A percentile compares a stretch with the other conserved stretches of the same genome.
phyloP scores from a whole-genome alignment of 805 yeast genomes.

The Pichia eremophila region DNA sequence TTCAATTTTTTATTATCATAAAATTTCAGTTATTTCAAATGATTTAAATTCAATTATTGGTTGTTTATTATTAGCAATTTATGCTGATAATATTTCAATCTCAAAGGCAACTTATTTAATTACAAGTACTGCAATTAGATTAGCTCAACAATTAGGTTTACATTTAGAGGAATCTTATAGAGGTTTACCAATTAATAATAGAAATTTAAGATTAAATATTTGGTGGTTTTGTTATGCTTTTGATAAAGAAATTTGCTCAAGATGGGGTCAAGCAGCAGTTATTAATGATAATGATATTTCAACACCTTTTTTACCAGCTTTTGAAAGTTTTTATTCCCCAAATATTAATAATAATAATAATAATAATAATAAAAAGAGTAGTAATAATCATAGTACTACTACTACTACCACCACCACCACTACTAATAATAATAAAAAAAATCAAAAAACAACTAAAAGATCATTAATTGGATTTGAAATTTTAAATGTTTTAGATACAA shows the following conservation, averaged over 20 bases:
- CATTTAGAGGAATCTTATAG: slow-evolving; percentile 38
- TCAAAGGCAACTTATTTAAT: slow-evolving; percentile 35
- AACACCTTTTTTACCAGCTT: slow-evolving; percentile 20
- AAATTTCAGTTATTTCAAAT: slow-evolving; percentile 39
- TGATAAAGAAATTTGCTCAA: slow-evolving; percentile 37
- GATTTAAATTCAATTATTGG: slow-evolving; percentile 45
- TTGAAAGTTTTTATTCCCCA: slow-evolving; percentile 17
- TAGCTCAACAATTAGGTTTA: slow-evolving; percentile 50
- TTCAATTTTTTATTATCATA: slow-evolving; percentile 44
- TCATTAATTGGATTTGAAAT: slow-evolving; percentile 2
- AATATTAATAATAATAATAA: background rate
- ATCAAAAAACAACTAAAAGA: background rate
- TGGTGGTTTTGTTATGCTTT: slow-evolving; percentile 43
- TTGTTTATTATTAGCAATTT: slow-evolving; percentile 36
- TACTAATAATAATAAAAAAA: too few species aligned
- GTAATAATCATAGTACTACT: too few species aligned
- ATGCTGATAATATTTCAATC: slow-evolving; percentile 24
- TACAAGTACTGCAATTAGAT: slow-evolving; percentile 38
- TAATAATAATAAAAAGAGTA: too few species aligned
- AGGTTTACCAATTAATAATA: slow-evolving; percentile 30
- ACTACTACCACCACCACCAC: too few species aligned
- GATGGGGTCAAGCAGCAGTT: slow-evolving; percentile 41
- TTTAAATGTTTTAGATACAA: slow-evolving; percentile 6
- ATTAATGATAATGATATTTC: slow-evolving; percentile 33
- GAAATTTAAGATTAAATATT: slow-evolving; percentile 28